phyloP scores from a whole-genome alignment of 2,329 filamentous ascomycete species.

The Hypoxylon sp. region DNA sequence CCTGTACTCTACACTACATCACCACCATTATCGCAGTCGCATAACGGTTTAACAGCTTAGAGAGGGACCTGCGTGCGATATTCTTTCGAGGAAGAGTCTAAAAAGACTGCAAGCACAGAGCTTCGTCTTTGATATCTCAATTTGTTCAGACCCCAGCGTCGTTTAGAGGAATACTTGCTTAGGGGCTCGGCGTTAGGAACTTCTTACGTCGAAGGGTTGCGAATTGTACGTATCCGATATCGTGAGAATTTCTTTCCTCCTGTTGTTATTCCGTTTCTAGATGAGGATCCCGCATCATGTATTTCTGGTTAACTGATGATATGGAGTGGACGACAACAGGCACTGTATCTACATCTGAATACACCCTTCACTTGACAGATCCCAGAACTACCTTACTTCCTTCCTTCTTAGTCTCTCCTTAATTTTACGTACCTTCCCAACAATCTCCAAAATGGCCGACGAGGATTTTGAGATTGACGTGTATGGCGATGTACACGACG shows the following conservation, averaged over 20 bases:
- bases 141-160: constrained; percentile 50
- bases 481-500: constrained; percentile 73
- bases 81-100: constrained; percentile 39
- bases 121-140: constrained; percentile 67
- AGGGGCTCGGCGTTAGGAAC: constrained; percentile 36
- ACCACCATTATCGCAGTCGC: constrained; percentile 41
- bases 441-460: constrained; percentile 68
- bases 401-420: constrained; percentile 48
- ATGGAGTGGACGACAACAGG: constrained; percentile 54
- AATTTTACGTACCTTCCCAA: constrained; percentile 50
- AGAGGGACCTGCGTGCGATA: constrained; percentile 28
- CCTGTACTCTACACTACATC: constrained; percentile 47
- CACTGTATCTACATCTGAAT: constrained; percentile 59
- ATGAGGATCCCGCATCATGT: constrained; percentile 43
- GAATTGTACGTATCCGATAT: constrained; percentile 70
- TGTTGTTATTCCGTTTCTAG: constrained; percentile 40
- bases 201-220: constrained; percentile 44
- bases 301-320: constrained; percentile 55
- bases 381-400: constrained; percentile 45
- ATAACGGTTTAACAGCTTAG: constrained; percentile 26
- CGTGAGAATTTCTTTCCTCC: constrained; percentile 55
- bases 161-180: constrained; percentile 34
- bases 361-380: constrained; percentile 54
- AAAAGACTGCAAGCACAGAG: constrained; percentile 71
- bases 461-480: constrained; percentile 81